Evolutionary conservation across 345 rosid species (phyloP).

Genomic region (Cochlearia excelsa): DNA sequence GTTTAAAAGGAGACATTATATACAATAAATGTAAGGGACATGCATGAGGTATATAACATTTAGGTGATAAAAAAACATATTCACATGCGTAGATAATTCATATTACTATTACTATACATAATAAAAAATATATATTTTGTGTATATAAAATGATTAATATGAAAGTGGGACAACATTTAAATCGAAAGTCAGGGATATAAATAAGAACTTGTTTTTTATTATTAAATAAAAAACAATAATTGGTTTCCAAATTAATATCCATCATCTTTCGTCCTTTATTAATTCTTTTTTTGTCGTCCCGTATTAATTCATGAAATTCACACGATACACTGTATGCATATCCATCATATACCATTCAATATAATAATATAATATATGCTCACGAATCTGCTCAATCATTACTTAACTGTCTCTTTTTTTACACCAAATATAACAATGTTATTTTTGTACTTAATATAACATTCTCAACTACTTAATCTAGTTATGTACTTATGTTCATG

Average conservation of each 20-base stretch:
- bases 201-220: neutral
- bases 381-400: constrained; percentile 31
- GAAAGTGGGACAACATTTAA: constrained; percentile 9
- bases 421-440: neutral
- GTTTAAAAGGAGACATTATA: neutral
- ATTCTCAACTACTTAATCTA: no score
- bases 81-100: constrained; percentile 19
- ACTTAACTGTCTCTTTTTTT: constrained; percentile 12
- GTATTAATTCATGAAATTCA: neutral
- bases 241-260: neutral
- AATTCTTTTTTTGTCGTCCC: neutral
- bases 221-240: neutral
- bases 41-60: constrained; percentile 17
- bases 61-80: constrained; percentile 25
- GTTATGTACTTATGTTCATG: no score
- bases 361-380: constrained; percentile 7
- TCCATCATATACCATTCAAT: constrained; percentile 7
- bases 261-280: constrained; percentile 3
- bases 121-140: no score
- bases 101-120: neutral
- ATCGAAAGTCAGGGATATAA: constrained; percentile 12
- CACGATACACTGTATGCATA: constrained; percentile 16
- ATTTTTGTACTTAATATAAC: no score
- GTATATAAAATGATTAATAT: constrained; percentile 9
- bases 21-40: constrained; percentile 24